These are phyloP conservation scores for Mycogone perniciosa DNA, from an alignment of 2,329 filamentous ascomycete genomes.

Conservation along the genomic window DNA sequence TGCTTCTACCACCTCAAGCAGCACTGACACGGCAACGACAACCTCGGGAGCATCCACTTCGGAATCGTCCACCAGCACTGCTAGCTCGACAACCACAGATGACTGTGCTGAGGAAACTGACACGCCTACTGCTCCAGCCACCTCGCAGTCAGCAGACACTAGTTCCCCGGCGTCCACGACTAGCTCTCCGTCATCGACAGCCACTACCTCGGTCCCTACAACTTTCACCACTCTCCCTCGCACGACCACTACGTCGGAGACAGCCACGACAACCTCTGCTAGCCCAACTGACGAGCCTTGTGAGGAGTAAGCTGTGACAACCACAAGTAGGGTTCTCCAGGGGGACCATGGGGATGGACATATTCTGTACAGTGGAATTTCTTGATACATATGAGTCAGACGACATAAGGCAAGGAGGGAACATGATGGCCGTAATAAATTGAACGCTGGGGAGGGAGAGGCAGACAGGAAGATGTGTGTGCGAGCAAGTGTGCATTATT, in stretches of 20 bases:
- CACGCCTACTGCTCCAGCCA: not conserved
- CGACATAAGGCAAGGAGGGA: too few species aligned
- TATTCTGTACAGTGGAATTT: not conserved
- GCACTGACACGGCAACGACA: not conserved
- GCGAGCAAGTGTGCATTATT: too few species aligned
- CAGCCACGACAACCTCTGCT: slow-evolving; percentile 5
- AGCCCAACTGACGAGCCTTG: not conserved
- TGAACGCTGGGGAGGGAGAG: too few species aligned
- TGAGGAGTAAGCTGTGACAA: not conserved
- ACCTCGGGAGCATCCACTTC: not conserved
- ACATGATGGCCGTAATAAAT: too few species aligned
- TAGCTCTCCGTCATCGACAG: not conserved
- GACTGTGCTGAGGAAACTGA: not conserved
- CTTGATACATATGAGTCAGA: not conserved
- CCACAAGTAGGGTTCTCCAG: not conserved
- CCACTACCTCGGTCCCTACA: not conserved
- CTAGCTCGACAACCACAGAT: not conserved
- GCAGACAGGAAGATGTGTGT: too few species aligned
- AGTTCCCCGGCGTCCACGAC: not conserved
- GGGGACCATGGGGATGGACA: not conserved
- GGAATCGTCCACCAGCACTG: not conserved
- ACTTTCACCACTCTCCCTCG: slow-evolving; percentile 6
- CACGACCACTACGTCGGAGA: not conserved
- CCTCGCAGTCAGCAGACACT: not conserved
- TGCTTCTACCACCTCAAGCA: not conserved